Evolutionary conservation across 2,329 filamentous ascomycete species (phyloP).

Genomic region (Albophoma yamanashiensis): DNA sequence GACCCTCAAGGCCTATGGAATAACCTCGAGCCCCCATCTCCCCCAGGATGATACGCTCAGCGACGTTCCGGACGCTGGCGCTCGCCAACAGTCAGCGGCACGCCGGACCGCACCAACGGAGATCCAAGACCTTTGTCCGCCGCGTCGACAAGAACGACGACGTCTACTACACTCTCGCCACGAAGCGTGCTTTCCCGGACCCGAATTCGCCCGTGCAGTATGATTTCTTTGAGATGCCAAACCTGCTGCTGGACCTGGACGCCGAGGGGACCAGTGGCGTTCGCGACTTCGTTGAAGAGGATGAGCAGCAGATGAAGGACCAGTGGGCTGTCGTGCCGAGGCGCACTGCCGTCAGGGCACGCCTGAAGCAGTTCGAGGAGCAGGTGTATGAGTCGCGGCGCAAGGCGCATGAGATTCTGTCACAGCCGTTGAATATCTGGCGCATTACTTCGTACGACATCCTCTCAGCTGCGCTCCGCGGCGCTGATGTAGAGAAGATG

Average conservation of each 20-base stretch:
- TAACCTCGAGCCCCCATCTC: not conserved
- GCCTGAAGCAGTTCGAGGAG: conserved; percentile 18
- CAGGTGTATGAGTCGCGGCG: conserved; percentile 15
- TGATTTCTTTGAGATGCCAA: conserved; percentile 28
- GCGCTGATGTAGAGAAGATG: conserved; percentile 4
- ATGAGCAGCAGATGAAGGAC: conserved; percentile 20
- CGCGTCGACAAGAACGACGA: conserved; percentile 9
- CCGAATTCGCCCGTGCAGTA: conserved; percentile 6
- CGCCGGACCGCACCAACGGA: not conserved
- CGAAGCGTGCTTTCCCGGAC: conserved; percentile 3
- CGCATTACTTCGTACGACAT: conserved; percentile 32
- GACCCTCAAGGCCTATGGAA: not conserved
- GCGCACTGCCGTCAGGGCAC: conserved; percentile 11
- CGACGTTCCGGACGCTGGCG: conserved; percentile 3
- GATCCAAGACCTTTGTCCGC: conserved; percentile 14
- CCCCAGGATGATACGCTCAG: conserved; percentile 8
- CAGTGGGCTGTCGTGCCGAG: conserved; percentile 17
- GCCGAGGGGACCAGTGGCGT: conserved; percentile 32
- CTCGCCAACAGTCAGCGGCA: conserved; percentile 3
- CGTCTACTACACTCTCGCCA: conserved; percentile 16
- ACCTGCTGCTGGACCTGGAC: conserved; percentile 41
- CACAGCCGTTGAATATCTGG: conserved; percentile 19
- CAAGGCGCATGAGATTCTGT: conserved; percentile 13
- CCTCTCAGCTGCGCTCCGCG: conserved; percentile 26
- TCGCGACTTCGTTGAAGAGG: conserved; percentile 24